Evolutionary conservation across 2,329 filamentous ascomycete species (phyloP), one percentile per base, ranked within the genome.

Genomic region (Fusarium redolens): DNA sequence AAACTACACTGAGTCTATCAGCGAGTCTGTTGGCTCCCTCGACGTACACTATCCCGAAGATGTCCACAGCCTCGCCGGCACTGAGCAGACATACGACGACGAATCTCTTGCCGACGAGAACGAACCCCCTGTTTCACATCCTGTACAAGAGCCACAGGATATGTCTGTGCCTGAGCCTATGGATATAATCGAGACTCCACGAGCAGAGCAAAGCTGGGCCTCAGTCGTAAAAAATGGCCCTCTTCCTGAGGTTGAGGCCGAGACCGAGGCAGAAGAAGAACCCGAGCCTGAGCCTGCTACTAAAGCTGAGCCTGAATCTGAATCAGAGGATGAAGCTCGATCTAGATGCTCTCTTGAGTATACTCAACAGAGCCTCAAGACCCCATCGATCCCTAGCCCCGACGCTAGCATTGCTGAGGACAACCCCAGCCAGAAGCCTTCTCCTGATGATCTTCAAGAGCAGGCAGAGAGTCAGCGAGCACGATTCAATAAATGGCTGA

Each of bases 11-110:
- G 87, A 86, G 71, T 86, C 85, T 25, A 82, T 84, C 38, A 81
- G 83, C 55, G 85, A 84, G 75, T 88, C 86, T n/a, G 81, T 86
- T 35, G 83, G 84, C 69, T 88, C 87, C 11, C 83, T 87, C 61
- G 85, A 87, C 58, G 83, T 83, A 44, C 82, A 84, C 45, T 84
- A 83, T 25, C 80, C 85, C 33, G 87, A 88, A 60, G 87, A 89
- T 67, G 83, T 87, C 10, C 85, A 87, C 54, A 89, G 86, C 73
- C 79, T 88, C 48, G 79, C 84, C 63, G 86, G 83, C 20, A 87
- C 86, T 33, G 85, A 88, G 63, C 81, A 83, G 35, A 85, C 84
- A 31, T 82, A 83, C 51, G 85, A 86, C 59, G 85, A 86, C 47
- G 81, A 82, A 51, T 82, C 81, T 31, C 48, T 82, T 9, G 73